Evolutionary conservation across 257 asterid species (phyloP), one percentile per base, ranked within the genome.

Genomic region (Gentiana dahurica): DNA sequence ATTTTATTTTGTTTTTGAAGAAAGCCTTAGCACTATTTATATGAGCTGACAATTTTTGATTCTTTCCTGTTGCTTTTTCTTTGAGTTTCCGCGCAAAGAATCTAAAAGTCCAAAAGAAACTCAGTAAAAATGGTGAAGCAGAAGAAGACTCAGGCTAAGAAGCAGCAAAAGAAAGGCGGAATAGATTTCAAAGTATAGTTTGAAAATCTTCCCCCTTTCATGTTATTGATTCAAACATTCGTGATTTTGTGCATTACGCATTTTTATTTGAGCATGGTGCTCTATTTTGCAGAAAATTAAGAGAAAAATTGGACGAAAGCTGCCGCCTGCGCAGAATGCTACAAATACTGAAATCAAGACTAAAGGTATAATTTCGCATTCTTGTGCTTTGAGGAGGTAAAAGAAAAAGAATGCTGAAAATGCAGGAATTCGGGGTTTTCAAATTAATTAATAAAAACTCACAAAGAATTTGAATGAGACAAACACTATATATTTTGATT

Each of bases 271-370:
- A 33, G 35, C 49, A 53, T 51, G 5, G 6, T 8, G 55, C 13
- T 51, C 41, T 15, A 2, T 59, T 57, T 50, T 49, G 73, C 84
- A 92, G 97, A 92, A 92, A 88, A 78, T 73, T 49, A 88, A 68
- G 81, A 75, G 93, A 71, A 92, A 91, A 77, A 46, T 92, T 43
- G 97, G 98, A 43, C 75, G 95, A 77, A 92, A 78, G 76, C 78
- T 92, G 85, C 95, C 95, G 67, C 97, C 97, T 3, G 84, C 98
- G 1, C 82, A 88, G 75, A 92, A 88, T 75, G 70, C 93, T 56
- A 92, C 98, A 4, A 85, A 78, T 74, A 83, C 93, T 41, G 91
- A 87, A 37, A 73, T 92, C 60, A 85, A 77, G 53, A 87, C 97
- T 58, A 88, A 79, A 76, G 81, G 81, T 76, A 62, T 32, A 13